Conservation (phyloP, 441 rosid genomes). For the Capsella rubella region DNA sequence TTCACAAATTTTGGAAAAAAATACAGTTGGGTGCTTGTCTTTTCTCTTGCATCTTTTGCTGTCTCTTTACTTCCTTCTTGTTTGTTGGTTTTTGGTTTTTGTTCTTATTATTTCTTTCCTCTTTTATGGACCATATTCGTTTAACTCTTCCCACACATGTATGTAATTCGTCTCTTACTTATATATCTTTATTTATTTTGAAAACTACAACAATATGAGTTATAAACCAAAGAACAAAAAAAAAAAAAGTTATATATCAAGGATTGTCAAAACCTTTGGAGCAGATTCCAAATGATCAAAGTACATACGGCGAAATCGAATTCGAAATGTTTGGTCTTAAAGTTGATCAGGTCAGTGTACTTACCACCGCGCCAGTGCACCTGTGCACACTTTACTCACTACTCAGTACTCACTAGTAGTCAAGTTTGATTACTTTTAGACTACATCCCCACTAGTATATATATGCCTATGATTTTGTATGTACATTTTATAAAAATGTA, state of each 20-base stretch:
- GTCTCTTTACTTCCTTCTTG: constrained; percentile 43
- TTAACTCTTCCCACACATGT: constrained; percentile 16
- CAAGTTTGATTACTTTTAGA: neutral
- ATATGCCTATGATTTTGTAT: neutral
- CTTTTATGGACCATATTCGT: constrained; percentile 26
- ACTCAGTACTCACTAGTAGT: neutral
- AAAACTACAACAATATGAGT: neutral
- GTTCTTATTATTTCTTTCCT: constrained; percentile 15
- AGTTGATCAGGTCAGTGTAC: constrained; percentile 6
- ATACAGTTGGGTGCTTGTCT: constrained; percentile 43
- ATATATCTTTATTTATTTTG: neutral
- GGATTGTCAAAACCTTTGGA: neutral
- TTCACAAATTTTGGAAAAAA: constrained; percentile 32
- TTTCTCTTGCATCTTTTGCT: constrained; percentile 34
- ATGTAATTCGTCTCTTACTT: neutral
- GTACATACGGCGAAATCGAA: neutral
- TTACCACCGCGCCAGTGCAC: neutral
- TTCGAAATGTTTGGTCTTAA: neutral
- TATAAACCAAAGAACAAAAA: neutral
- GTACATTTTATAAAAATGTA: neutral
- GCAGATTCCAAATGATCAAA: neutral
- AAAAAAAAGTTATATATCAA: neutral
- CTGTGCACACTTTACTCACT: neutral
- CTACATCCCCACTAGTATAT: neutral
- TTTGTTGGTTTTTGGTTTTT: constrained; percentile 31